Conservation (phyloP, 257 asterid genomes). For the Rhazya stricta region DNA sequence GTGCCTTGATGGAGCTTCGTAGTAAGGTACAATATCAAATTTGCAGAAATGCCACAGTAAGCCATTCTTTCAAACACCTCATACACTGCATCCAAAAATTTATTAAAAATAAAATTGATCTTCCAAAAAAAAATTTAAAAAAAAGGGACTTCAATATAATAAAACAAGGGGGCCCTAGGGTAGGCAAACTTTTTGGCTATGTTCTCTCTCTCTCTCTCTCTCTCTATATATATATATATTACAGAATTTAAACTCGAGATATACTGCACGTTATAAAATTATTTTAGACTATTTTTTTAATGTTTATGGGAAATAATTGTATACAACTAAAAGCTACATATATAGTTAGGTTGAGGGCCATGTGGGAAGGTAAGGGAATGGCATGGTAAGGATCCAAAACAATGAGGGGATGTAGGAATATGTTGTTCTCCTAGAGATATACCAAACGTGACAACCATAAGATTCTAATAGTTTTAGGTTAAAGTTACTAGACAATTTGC, state of each 20-base stretch:
- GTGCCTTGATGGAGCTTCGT: conserved; percentile 62
- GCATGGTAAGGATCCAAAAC: neutral
- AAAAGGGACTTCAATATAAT: neutral
- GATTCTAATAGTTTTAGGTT: no score
- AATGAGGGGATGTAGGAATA: neutral
- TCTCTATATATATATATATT: no score
- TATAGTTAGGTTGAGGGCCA: neutral
- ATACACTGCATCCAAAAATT: conserved; percentile 43
- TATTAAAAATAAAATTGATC: neutral
- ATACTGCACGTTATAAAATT: no score
- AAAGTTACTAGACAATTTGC: no score
- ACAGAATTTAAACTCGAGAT: no score
- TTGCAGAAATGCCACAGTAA: conserved; percentile 71
- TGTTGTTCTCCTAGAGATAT: neutral
- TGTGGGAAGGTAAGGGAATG: neutral
- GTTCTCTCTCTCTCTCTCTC: no score
- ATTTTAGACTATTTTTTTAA: no score
- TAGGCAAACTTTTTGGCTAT: neutral
- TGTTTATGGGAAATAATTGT: no score
- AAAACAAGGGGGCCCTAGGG: neutral
- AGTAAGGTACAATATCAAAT: conserved; percentile 62
- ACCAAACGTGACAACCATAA: neutral
- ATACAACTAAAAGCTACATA: no score
- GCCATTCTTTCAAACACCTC: conserved; percentile 94
- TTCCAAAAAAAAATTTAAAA: neutral